Base-by-base conservation (phyloP, 495 filamentous ascomycete genomes). In the Penicillium silybi region DNA sequence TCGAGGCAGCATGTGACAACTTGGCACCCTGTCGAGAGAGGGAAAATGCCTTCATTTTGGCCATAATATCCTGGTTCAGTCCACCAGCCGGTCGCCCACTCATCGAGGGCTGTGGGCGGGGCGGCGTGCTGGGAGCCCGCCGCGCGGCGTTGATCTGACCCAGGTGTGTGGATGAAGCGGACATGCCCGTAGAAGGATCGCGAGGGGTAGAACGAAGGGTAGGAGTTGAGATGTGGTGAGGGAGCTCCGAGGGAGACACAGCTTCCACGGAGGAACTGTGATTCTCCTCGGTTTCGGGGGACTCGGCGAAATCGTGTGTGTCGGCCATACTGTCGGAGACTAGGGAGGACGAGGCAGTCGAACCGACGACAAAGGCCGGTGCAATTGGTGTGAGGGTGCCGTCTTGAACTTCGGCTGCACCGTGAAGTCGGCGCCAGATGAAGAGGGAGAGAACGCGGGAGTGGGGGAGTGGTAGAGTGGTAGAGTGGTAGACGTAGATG, bases 81-180 rank as follows among this genome's bases (percentile, higher is more conserved):
- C 78, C 76, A 46, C 77, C 78, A 6, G 67, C 67, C 40, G 74
- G 74, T 40, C 77, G 74, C 43, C 75, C 78, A 35, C 83, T 81
- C 61, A 85, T 74, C 9, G 81, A 79, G 9, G 73, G 59, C 10
- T 74, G 70, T 3, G 69, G 72, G n/a, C 75, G 68, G 34, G 70
- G 67, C 35, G 84, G 81, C 11, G 62, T 54, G 7, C 58, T 66
- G 5, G 58, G 62, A 15, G 67, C 71, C 58, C 84, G 78, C 48
- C 90, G 83, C 19, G 89, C 89, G 44, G 86, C 90, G 63, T 87
- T 92, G 57, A 96, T 65, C 34, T 85, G 81, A n/a, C 87, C 92
- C 25, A 95, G 67, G 46, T 87, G 88, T 44, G 85, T 90, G 17
- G 92, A 92, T 17, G 85, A 88, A 2, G 86, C 69, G 47, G 78